Conservation (phyloP, 2,329 filamentous ascomycete species). For the Ustilaginoidea virens region DNA sequence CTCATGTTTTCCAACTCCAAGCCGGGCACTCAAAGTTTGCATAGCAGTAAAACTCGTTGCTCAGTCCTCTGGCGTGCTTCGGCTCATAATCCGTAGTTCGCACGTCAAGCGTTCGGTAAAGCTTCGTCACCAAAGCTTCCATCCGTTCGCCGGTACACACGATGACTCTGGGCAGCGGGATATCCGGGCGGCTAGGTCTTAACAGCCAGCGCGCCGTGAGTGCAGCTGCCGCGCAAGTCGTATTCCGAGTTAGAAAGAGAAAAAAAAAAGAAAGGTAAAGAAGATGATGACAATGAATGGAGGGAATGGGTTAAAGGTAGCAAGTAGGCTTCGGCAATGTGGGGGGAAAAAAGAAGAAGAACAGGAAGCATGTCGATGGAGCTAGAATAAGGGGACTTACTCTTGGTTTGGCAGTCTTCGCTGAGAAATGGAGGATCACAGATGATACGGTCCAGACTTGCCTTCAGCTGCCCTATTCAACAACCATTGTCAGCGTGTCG, state of each 20-base stretch:
- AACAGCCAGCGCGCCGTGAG: conserved; percentile 62
- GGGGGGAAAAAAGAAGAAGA: no score
- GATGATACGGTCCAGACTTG: conserved; percentile 51
- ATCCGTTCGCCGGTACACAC: conserved; percentile 69
- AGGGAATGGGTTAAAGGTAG: not conserved
- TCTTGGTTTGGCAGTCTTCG: conserved; percentile 67
- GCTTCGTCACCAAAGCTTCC: conserved; percentile 43
- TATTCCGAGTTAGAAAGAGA: not conserved
- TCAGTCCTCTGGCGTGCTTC: conserved; percentile 54
- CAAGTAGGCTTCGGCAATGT: no score
- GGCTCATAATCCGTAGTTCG: conserved; percentile 53
- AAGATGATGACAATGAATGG: not conserved
- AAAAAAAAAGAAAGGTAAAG: not conserved
- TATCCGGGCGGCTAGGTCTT: conserved; percentile 18
- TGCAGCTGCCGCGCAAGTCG: conserved; percentile 41
- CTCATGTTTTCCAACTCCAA: conserved; percentile 24
- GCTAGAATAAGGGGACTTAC: conserved; percentile 31
- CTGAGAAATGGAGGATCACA: conserved; percentile 68
- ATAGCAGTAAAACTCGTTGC: conserved; percentile 71
- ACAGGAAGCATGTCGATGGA: no score
- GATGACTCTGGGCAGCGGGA: conserved; percentile 29
- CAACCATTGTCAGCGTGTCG: no score
- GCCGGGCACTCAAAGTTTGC: conserved; percentile 55
- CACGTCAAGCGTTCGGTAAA: conserved; percentile 51
- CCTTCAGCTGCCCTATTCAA: conserved; percentile 37